These are phyloP conservation scores for Ascochyta rabiei DNA, from an alignment of 2,329 filamentous ascomycete species.

Conservation along the genomic window DNA sequence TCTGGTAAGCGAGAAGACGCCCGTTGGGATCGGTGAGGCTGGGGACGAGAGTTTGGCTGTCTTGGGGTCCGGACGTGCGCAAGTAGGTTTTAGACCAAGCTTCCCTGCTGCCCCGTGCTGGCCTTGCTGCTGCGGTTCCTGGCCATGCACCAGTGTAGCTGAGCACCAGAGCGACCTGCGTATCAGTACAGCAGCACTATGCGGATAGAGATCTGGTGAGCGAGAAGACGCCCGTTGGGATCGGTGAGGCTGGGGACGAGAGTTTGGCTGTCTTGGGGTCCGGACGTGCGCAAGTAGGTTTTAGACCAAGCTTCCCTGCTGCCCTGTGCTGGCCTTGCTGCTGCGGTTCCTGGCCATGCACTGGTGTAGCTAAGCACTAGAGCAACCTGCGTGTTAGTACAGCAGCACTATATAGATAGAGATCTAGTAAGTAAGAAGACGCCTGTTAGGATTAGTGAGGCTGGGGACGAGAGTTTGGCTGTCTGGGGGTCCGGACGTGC, in stretches of 20 bases:
- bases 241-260: slow-evolving; percentile 50
- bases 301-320: no score
- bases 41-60: slow-evolving; percentile 51
- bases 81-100: no score
- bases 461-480: slow-evolving; percentile 50
- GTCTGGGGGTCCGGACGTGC: slow-evolving; percentile 53
- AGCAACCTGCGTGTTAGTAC: no score
- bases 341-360: no score
- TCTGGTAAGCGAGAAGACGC: slow-evolving; percentile 63
- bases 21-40: slow-evolving; percentile 51
- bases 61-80: slow-evolving; percentile 52
- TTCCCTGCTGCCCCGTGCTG: no score
- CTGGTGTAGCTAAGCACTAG: no score
- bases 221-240: slow-evolving; percentile 57
- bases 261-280: slow-evolving; percentile 52
- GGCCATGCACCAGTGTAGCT: no score
- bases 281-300: no score
- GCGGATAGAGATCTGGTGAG: slow-evolving; percentile 72
- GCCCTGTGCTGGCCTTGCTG: no score
- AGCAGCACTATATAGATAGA: slow-evolving; percentile 75
- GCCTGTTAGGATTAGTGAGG: slow-evolving; percentile 51
- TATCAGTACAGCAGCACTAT: no score
- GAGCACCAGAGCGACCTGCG: no score
- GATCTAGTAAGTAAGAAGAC: slow-evolving; percentile 67
- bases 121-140: no score